These are phyloP conservation scores for Goffeauzyma gilvescens DNA, from an alignment of 768 basidiomycete genomes.

Conservation along the genomic window DNA sequence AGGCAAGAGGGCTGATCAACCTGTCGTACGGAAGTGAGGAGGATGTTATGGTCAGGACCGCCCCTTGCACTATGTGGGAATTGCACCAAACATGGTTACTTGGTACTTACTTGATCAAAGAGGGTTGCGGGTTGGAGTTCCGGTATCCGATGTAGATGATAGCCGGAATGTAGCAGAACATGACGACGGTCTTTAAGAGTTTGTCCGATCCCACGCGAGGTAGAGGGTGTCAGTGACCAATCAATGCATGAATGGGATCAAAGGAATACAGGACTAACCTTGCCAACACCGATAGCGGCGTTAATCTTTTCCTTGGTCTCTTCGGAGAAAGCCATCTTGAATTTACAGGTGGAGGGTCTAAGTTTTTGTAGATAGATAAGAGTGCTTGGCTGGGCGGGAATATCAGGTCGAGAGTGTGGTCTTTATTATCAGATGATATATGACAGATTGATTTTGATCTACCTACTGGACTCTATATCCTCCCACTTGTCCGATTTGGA, in stretches of 20 bases:
- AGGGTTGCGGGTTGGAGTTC: conserved; percentile 78
- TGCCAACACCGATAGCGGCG: conserved; percentile 28
- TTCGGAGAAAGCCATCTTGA: conserved; percentile 29
- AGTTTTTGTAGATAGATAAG: too few species aligned
- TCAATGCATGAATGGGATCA: not conserved
- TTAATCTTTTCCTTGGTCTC: conserved; percentile 31
- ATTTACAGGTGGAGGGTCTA: not conserved
- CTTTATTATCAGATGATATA: too few species aligned
- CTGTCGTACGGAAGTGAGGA: conserved; percentile 1
- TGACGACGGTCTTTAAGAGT: conserved; percentile 54
- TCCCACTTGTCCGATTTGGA: too few species aligned
- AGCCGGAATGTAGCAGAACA: conserved; percentile 90
- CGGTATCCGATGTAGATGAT: conserved; percentile 93
- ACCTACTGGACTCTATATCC: too few species aligned
- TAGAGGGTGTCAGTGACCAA: not conserved
- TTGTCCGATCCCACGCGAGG: too few species aligned
- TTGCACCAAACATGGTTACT: not conserved
- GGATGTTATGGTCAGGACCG: not conserved
- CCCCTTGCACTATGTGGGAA: not conserved
- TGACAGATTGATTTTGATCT: too few species aligned
- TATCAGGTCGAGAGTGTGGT: too few species aligned
- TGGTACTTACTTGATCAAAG: conserved; percentile 68
- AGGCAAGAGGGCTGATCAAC: conserved; percentile 12
- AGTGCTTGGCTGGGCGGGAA: too few species aligned
- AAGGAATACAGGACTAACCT: conserved; percentile 16